Conservation (phyloP, 441 rosid genomes). For the Pelargonium fulgidum region DNA sequence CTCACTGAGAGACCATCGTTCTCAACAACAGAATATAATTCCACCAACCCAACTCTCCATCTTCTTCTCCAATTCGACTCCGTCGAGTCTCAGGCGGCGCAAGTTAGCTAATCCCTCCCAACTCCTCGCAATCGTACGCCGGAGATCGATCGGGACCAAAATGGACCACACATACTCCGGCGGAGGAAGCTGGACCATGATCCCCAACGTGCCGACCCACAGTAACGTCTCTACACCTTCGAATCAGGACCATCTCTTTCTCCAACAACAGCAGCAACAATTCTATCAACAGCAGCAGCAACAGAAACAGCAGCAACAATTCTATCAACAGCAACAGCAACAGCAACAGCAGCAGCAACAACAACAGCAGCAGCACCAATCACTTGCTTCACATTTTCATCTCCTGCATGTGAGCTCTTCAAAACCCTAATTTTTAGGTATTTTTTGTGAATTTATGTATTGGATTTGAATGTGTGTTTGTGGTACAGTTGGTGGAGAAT, state of each 20-base stretch:
- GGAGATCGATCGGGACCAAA: conserved; percentile 1
- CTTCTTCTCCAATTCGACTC: neutral
- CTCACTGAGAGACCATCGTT: neutral
- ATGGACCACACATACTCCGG: conserved; percentile 48
- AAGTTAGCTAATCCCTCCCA: conserved; percentile 6
- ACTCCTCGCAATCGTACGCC: neutral
- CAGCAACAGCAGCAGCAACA: conserved; percentile 22
- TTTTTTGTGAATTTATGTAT: neutral
- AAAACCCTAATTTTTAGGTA: neutral
- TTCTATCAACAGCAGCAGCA: conserved; percentile 36
- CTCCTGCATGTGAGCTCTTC: conserved; percentile 42
- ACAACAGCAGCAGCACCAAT: conserved; percentile 56
- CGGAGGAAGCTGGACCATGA: conserved; percentile 60
- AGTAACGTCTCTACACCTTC: conserved; percentile 53
- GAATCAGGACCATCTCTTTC: conserved; percentile 57
- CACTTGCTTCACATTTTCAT: conserved; percentile 86
- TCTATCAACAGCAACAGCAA: conserved; percentile 27
- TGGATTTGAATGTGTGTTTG: conserved; percentile 5
- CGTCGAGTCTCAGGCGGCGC: neutral
- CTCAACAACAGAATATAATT: neutral
- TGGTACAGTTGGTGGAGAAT: conserved; percentile 60
- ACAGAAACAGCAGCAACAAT: conserved; percentile 28
- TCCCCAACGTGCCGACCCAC: conserved; percentile 47
- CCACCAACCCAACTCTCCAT: neutral
- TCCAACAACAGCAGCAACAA: conserved; percentile 34